A percentile compares a stretch with the other conserved stretches of the same genome.
Evolutionary conservation across 2,329 filamentous ascomycete species (phyloP).

Genomic region (Diaporthe sp.): DNA sequence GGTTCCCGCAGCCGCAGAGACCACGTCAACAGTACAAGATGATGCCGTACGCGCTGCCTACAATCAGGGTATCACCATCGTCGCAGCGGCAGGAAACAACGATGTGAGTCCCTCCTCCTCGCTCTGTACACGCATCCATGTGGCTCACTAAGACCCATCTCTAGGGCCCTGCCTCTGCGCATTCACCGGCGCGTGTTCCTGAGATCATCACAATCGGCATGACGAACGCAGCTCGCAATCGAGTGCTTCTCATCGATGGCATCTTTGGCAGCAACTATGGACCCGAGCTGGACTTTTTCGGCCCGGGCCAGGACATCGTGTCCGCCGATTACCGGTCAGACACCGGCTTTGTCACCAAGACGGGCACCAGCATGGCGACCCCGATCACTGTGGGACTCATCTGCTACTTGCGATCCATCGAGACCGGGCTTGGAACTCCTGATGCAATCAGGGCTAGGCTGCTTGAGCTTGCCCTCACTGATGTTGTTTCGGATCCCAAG

Average conservation of each 20-base stretch:
- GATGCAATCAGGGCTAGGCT: slow-evolving; percentile 4
- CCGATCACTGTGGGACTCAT: slow-evolving; percentile 13
- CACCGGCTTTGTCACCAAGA: slow-evolving; percentile 5
- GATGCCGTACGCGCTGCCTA: background rate
- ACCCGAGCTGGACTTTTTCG: slow-evolving; percentile 16
- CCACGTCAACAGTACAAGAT: background rate
- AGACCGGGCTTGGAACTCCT: slow-evolving; percentile 2
- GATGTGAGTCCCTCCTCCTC: background rate
- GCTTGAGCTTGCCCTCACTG: slow-evolving; percentile 1
- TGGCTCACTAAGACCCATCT: background rate
- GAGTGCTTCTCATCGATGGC: background rate
- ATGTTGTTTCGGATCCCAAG: background rate
- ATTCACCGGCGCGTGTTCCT: background rate
- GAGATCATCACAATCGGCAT: slow-evolving; percentile 24
- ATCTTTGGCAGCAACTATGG: slow-evolving; percentile 20
- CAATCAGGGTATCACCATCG: slow-evolving; percentile 7
- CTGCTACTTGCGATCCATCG: slow-evolving; percentile 24
- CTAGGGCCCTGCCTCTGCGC: slow-evolving; percentile 6
- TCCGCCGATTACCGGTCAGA: slow-evolving; percentile 2
- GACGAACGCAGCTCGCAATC: background rate
- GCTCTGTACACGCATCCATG: background rate
- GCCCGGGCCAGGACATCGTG: background rate
- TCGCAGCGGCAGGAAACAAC: slow-evolving; percentile 10
- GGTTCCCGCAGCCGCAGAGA: background rate
- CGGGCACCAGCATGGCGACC: slow-evolving; percentile 9